Percentiles rank a stretch among this genome's conserved stretches.
These are phyloP conservation scores for Aspergillus incahuasiensis DNA, from an alignment of 495 filamentous ascomycete species.

Conservation along the genomic window DNA sequence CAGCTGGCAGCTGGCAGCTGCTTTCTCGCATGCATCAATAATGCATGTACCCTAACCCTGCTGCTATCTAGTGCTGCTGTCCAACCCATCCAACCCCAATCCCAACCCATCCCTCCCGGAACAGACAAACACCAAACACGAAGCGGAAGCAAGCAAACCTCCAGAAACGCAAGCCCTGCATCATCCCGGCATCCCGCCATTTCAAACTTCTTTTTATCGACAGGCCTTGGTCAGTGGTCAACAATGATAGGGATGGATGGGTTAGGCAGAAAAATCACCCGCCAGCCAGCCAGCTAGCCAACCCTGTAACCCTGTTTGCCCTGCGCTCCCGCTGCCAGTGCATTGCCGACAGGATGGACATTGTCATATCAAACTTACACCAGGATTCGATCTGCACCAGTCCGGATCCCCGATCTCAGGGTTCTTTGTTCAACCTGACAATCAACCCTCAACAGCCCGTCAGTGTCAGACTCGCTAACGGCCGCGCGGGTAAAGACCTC, in stretches of 20 bases:
- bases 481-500: background rate
- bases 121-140: background rate
- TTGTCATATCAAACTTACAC: slow-evolving; percentile 1
- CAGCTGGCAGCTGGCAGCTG: background rate
- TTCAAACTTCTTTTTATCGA: too few species aligned
- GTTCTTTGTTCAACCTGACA: background rate
- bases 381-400: slow-evolving; percentile 4
- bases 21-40: background rate
- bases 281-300: too few species aligned
- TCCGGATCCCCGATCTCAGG: background rate
- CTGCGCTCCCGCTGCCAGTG: background rate
- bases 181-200: background rate
- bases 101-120: background rate
- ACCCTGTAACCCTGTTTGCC: background rate
- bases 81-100: background rate
- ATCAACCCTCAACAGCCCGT: too few species aligned
- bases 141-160: background rate
- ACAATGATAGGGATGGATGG: too few species aligned
- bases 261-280: background rate
- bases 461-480: background rate
- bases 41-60: background rate
- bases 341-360: background rate
- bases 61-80: background rate
- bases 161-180: background rate
- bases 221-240: too few species aligned